Percentiles rank a stretch among this genome's conserved stretches.
These are phyloP conservation scores for Micractinium sp. DNA, from an alignment of 139 green algal genomes.

Conservation along the genomic window DNA sequence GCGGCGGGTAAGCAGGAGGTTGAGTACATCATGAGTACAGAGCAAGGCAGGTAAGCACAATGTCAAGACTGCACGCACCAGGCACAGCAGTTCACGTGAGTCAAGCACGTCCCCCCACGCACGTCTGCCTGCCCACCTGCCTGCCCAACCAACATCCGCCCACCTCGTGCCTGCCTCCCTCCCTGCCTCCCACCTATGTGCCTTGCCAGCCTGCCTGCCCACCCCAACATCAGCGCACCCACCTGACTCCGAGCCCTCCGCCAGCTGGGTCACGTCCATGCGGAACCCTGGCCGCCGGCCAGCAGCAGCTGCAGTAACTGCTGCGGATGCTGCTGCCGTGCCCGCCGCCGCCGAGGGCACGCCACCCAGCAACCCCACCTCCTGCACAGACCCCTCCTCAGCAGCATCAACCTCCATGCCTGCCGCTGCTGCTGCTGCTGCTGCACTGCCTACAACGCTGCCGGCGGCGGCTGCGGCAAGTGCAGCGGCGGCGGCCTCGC, in stretches of 20 bases:
- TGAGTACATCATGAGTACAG: background rate
- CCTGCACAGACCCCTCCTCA: background rate
- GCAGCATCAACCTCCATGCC: background rate
- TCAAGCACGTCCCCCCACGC: background rate
- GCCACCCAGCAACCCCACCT: background rate
- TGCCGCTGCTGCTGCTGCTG: background rate
- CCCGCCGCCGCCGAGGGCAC: background rate
- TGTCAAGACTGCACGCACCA: background rate
- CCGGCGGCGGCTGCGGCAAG: background rate
- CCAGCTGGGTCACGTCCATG: slow-evolving; percentile 15
- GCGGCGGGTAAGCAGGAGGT: background rate
- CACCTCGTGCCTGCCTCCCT: background rate
- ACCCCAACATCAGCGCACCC: background rate
- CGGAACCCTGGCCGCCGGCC: background rate
- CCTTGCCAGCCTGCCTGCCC: background rate
- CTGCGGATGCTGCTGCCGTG: background rate
- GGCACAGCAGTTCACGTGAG: background rate
- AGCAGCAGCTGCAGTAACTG: background rate
- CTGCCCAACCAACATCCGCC: background rate
- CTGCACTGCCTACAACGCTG: background rate
- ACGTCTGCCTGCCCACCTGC: too few relatives aligned
- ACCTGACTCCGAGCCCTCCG: slow-evolving; percentile 19
- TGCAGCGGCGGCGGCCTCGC: background rate
- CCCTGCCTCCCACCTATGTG: too few relatives aligned
- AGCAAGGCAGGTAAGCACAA: background rate